These are phyloP conservation scores for Sanghuangporus baumii DNA, from an alignment of 1,284 basidiomycete genomes.

Conservation along the genomic window DNA sequence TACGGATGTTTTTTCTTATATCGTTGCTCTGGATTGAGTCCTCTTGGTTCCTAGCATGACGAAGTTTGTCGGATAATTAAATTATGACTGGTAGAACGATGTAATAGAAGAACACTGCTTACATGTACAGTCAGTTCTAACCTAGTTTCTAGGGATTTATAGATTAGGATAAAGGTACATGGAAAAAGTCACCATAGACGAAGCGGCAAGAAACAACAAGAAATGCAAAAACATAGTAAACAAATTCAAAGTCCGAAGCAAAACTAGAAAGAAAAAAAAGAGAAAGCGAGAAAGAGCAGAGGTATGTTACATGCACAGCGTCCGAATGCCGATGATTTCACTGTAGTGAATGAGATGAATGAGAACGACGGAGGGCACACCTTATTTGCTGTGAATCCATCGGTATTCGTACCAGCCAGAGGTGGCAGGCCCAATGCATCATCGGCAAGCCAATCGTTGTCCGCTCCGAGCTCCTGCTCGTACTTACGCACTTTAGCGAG, in stretches of 20 bases:
- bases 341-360: background rate
- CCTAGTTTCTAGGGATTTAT: too few relatives aligned
- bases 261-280: background rate
- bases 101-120: too few relatives aligned
- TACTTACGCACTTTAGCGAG: too few relatives aligned
- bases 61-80: too few relatives aligned
- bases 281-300: background rate
- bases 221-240: background rate
- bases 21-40: too few relatives aligned
- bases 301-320: slow-evolving; percentile 11
- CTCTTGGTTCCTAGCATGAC: too few relatives aligned
- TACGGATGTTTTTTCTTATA: too few relatives aligned
- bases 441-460: background rate
- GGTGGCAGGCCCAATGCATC: background rate
- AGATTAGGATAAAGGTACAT: too few relatives aligned
- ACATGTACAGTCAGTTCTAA: too few relatives aligned
- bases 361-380: background rate
- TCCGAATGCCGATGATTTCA: background rate
- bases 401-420: background rate
- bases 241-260: background rate
- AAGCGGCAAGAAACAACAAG: background rate
- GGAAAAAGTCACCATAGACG: too few relatives aligned
- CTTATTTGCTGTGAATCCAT: background rate
- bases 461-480: background rate
- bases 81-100: too few relatives aligned